phyloP scores from a whole-genome alignment of 495 filamentous ascomycete genomes.

The Thermothielavioides terrestris region DNA sequence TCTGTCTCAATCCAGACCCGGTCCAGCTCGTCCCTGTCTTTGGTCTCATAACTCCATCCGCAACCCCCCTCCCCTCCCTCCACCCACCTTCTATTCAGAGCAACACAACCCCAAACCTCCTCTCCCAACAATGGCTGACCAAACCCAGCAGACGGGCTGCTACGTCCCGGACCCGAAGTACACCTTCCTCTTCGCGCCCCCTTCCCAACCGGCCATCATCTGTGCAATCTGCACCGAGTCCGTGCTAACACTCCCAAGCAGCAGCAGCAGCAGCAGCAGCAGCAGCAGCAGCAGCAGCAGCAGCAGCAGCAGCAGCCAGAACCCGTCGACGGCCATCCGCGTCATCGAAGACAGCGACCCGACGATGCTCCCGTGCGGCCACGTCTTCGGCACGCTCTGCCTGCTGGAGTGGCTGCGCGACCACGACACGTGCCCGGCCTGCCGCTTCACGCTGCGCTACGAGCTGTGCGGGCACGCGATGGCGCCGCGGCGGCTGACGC shows the following conservation, averaged over 20 bases:
- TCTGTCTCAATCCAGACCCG: too few species aligned
- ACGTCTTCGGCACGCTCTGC: conserved; percentile 12
- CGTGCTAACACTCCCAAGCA: background rate
- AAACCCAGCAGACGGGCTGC: background rate
- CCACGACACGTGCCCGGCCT: conserved; percentile 9
- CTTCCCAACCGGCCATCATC: background rate
- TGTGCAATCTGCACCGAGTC: conserved; percentile 10
- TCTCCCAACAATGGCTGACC: background rate
- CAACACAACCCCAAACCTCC: background rate
- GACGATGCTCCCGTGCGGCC: conserved; percentile 14
- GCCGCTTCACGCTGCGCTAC: conserved; percentile 6
- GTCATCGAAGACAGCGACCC: background rate
- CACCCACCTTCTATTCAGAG: too few species aligned
- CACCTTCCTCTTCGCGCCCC: conserved; percentile 3
- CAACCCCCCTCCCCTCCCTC: too few species aligned
- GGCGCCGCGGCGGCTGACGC: background rate
- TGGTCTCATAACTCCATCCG: too few species aligned
- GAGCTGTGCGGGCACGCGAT: conserved; percentile 7
- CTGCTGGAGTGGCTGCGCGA: background rate
- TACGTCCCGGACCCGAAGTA: conserved; percentile 4
- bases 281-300: background rate
- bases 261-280: background rate
- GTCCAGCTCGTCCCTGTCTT: too few species aligned
- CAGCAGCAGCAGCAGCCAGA: background rate
- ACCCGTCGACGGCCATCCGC: too few species aligned